Conservation (phyloP, 164 flowering plant genomes). For the Aristolochia californica region DNA sequence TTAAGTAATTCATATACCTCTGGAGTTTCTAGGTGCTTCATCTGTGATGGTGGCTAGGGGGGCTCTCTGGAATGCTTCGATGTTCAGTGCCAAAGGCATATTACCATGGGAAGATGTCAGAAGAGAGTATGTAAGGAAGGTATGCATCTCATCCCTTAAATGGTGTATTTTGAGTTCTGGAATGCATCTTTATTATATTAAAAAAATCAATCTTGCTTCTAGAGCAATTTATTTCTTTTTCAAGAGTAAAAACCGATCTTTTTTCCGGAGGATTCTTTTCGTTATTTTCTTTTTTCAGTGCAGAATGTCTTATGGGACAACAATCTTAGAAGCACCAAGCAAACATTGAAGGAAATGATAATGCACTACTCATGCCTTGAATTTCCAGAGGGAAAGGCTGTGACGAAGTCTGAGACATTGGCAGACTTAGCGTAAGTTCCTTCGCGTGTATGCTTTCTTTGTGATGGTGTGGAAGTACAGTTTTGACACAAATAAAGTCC, state of each 20-base stretch:
- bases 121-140: slow-evolving; percentile 75
- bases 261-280: not conserved
- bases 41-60: slow-evolving; percentile 97
- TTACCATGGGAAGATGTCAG: slow-evolving; percentile 72
- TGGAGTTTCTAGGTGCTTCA: slow-evolving; percentile 46
- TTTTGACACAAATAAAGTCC: too few relatives aligned
- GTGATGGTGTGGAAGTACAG: too few relatives aligned
- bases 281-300: not conserved
- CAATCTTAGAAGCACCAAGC: slow-evolving; percentile 74
- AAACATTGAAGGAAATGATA: slow-evolving; percentile 83
- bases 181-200: not conserved
- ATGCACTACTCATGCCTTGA: slow-evolving; percentile 63
- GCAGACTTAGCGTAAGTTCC: slow-evolving; percentile 74
- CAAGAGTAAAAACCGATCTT: not conserved
- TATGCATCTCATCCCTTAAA: slow-evolving; percentile 8
- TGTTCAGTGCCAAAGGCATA: slow-evolving; percentile 60
- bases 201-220: not conserved
- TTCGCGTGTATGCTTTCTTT: not conserved
- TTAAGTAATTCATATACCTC: not conserved
- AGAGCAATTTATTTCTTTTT: too few relatives aligned
- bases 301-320: slow-evolving; percentile 95
- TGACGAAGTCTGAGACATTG: slow-evolving; percentile 52
- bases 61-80: slow-evolving; percentile 91
- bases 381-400: slow-evolving; percentile 65
- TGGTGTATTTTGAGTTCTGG: not conserved